Evolutionary conservation across 164 flowering plant genomes (phyloP).

Genomic region (Buxus sempervirens): DNA sequence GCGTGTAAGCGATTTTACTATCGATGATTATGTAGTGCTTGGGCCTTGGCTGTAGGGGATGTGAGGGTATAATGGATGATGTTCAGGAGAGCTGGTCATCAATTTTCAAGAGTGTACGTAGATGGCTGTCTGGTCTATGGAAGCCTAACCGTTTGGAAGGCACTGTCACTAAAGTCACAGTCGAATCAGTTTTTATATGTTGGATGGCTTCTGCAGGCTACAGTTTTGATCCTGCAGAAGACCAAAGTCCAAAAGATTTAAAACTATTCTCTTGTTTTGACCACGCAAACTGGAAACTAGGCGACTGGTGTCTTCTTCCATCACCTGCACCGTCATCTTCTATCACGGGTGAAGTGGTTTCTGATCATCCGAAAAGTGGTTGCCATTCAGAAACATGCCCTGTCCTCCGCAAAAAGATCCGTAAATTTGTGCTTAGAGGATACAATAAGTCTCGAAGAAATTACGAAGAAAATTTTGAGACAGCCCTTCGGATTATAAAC

Average conservation of each 20-base stretch:
- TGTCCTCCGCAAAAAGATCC: constrained; percentile 74
- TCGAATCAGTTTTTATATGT: constrained; percentile 74
- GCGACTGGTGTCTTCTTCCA: constrained; percentile 94
- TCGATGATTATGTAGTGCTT: constrained; percentile 85
- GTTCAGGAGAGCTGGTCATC: constrained; percentile 81
- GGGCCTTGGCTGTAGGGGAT: constrained; percentile 99
- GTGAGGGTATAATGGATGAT: constrained; percentile 92
- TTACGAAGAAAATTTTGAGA: constrained; percentile 79
- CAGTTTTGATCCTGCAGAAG: constrained; percentile 91
- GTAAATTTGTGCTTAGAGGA: constrained; percentile 63
- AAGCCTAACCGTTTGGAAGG: constrained; percentile 75
- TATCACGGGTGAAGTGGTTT: constrained; percentile 28
- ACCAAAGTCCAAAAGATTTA: constrained; percentile 78
- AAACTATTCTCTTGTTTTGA: constrained; percentile 75
- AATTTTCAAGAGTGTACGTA: constrained; percentile 75
- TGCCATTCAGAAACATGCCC: constrained; percentile 49
- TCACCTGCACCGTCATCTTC: constrained; percentile 29
- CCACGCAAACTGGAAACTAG: constrained; percentile 93
- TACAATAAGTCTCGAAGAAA: constrained; percentile 70
- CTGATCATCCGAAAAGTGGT: constrained; percentile 30
- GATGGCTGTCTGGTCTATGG: constrained; percentile 90
- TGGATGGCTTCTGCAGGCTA: constrained; percentile 96
- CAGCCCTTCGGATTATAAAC: constrained; percentile 67
- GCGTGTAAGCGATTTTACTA: constrained; percentile 76
- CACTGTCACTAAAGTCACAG: constrained; percentile 77